These are phyloP conservation scores for Ophioceras dolichostomum DNA, from an alignment of 2,329 filamentous ascomycete species.

Conservation along the genomic window DNA sequence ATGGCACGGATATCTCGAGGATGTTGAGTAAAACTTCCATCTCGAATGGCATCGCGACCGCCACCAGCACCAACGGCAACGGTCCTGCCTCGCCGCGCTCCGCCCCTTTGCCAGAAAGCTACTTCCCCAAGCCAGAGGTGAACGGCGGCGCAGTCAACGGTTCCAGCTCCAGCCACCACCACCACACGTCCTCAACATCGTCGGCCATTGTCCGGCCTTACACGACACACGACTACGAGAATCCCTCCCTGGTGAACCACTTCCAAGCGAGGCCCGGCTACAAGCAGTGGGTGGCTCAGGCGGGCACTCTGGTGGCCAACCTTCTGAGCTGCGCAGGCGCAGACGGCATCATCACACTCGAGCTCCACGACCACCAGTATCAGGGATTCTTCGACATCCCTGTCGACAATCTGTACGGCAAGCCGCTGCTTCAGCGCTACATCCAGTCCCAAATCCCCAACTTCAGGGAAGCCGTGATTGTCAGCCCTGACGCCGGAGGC, in stretches of 20 bases:
- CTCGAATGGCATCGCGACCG: slow-evolving; percentile 19
- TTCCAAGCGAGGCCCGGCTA: slow-evolving; percentile 82
- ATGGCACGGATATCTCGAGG: slow-evolving; percentile 62
- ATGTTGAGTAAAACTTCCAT: slow-evolving; percentile 58
- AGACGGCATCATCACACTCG: slow-evolving; percentile 96
- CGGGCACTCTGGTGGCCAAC: slow-evolving; percentile 87
- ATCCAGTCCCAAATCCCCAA: slow-evolving; percentile 74
- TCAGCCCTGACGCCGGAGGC: slow-evolving; percentile 91
- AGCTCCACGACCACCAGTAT: slow-evolving; percentile 85
- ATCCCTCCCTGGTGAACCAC: slow-evolving; percentile 40
- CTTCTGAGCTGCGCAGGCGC: slow-evolving; percentile 90
- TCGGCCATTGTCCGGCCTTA: slow-evolving; percentile 32
- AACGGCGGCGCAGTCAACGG: slow-evolving; percentile 18
- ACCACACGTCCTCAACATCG: slow-evolving; percentile 24
- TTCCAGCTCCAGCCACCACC: slow-evolving; percentile 17
- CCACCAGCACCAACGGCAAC: slow-evolving; percentile 11
- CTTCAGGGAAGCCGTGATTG: slow-evolving; percentile 77
- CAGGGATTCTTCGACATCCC: slow-evolving; percentile 99
- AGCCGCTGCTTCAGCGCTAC: slow-evolving; percentile 58
- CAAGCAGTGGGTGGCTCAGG: slow-evolving; percentile 97
- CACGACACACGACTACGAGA: slow-evolving; percentile 54
- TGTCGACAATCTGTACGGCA: slow-evolving; percentile 91
- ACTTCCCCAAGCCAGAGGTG: slow-evolving; percentile 5
- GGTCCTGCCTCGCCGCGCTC: slow-evolving; percentile 6
- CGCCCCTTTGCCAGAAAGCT: slow-evolving; percentile 11